A percentile compares a stretch with the other conserved stretches of the same genome.
Conservation (phyloP, 345 rosid genomes). For the Pistacia atlantica region DNA sequence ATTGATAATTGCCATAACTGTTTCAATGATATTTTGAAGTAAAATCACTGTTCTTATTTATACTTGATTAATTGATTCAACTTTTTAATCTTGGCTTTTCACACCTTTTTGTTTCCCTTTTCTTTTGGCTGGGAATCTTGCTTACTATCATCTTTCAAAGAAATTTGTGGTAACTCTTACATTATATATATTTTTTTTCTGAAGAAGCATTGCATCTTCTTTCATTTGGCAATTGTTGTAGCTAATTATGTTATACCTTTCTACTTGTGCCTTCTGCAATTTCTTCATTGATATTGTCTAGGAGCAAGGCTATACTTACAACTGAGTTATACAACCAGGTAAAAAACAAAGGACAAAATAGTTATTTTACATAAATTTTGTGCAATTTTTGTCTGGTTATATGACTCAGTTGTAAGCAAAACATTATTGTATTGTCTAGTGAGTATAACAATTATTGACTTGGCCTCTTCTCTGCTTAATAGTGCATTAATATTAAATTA, state of each 20-base stretch:
- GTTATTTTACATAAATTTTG: too few species aligned
- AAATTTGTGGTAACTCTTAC: background rate
- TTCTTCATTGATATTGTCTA: background rate
- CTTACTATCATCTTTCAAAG: background rate
- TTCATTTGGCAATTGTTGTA: too few species aligned
- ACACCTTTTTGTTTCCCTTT: background rate
- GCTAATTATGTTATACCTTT: background rate
- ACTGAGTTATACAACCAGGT: too few species aligned
- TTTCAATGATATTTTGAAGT: background rate
- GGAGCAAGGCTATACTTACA: too few species aligned
- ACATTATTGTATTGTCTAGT: too few species aligned
- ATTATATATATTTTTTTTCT: too few species aligned
- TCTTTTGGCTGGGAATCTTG: background rate
- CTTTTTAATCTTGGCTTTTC: background rate
- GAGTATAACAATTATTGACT: background rate
- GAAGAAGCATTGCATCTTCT: too few species aligned
- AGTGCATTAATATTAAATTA: background rate
- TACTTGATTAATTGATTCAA: background rate
- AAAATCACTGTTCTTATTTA: background rate
- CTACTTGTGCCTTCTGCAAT: background rate
- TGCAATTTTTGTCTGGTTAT: too few species aligned
- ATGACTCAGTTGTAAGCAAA: too few species aligned
- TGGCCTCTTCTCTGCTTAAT: background rate
- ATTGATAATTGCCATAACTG: background rate
- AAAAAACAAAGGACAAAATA: too few species aligned